A percentile compares a stretch with the other conserved stretches of the same genome.
Evolutionary conservation across 2,329 filamentous ascomycete genomes (phyloP).

Genomic region (Botryotinia calthae): DNA sequence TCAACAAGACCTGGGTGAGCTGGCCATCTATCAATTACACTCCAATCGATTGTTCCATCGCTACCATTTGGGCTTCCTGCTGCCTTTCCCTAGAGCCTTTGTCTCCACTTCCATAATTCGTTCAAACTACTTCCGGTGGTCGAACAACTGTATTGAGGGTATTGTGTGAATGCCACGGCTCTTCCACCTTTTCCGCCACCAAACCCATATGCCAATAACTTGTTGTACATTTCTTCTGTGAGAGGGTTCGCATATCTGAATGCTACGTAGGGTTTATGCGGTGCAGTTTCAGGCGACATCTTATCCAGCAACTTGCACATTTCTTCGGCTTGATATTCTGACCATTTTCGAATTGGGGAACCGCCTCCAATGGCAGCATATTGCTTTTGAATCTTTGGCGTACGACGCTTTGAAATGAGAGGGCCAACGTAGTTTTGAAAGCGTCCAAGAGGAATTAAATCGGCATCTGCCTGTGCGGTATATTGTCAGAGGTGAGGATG

Average conservation of each 20-base stretch:
- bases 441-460: constrained; percentile 91
- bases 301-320: constrained; percentile 98
- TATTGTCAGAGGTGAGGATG: constrained; percentile 20
- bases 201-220: constrained; percentile 83
- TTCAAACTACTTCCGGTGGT: constrained; percentile 96
- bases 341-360: constrained; percentile 98
- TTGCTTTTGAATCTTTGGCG: constrained; percentile 94
- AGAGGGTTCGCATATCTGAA: constrained; percentile 93
- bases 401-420: constrained; percentile 79
- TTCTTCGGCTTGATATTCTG: constrained; percentile 85
- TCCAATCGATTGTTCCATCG: constrained; percentile 82
- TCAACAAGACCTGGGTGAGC: constrained; percentile 87
- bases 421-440: constrained; percentile 89
- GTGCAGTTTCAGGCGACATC: constrained; percentile 87
- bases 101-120: constrained; percentile 96
- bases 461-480: constrained; percentile 70
- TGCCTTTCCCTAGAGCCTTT: constrained; percentile 77
- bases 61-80: constrained; percentile 41
- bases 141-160: constrained; percentile 97
- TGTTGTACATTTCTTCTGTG: constrained; percentile 89
- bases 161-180: constrained; percentile 96
- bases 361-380: constrained; percentile 94
- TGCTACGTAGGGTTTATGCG: constrained; percentile 95
- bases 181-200: constrained; percentile 85
- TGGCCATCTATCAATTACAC: constrained; percentile 97